Evolutionary conservation across 164 flowering plant species (phyloP).

Genomic region (Magnolia kwangsiensis): DNA sequence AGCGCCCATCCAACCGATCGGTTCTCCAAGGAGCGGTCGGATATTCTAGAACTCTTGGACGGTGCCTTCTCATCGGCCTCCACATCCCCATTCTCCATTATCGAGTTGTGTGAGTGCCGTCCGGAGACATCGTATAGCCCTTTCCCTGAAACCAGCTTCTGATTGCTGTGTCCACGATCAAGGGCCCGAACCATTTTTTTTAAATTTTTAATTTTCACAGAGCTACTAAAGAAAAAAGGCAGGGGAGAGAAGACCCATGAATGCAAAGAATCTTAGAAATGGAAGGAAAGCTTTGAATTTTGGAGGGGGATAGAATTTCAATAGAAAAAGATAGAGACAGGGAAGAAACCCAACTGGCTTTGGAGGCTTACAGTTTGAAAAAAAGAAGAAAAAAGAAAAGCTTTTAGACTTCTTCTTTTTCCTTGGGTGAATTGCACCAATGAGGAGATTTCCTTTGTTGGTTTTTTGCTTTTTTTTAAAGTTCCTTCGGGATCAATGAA

Average conservation of each 20-base stretch:
- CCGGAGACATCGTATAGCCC: not conserved
- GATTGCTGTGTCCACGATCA: constrained; percentile 14
- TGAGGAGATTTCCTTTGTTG: constrained; percentile 2
- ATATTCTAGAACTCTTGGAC: not conserved
- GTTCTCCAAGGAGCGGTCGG: constrained; percentile 12
- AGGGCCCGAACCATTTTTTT: constrained; percentile 42
- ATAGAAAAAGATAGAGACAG: not conserved
- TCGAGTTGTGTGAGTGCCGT: not conserved
- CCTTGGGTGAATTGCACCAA: constrained; percentile 7
- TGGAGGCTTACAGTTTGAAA: constrained; percentile 7
- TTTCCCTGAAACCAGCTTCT: not conserved
- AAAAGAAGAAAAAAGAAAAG: not conserved
- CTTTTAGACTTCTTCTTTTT: not conserved
- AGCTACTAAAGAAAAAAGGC: not conserved
- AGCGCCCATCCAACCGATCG: constrained; percentile 17
- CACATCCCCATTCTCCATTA: constrained; percentile 10
- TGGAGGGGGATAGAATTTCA: not conserved
- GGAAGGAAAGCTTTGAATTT: not conserved
- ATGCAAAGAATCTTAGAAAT: constrained; percentile 2
- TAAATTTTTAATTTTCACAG: not conserved
- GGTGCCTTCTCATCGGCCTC: constrained; percentile 17
- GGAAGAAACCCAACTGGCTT: constrained; percentile 6
- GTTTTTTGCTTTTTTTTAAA: not conserved
- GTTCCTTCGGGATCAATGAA: constrained; percentile 6
- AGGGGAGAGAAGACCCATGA: constrained; percentile 4